Percentiles rank a stretch among this genome's conserved stretches.
Evolutionary conservation across 306 rosid genomes (phyloP).

Genomic region (Cajanus cajan): DNA sequence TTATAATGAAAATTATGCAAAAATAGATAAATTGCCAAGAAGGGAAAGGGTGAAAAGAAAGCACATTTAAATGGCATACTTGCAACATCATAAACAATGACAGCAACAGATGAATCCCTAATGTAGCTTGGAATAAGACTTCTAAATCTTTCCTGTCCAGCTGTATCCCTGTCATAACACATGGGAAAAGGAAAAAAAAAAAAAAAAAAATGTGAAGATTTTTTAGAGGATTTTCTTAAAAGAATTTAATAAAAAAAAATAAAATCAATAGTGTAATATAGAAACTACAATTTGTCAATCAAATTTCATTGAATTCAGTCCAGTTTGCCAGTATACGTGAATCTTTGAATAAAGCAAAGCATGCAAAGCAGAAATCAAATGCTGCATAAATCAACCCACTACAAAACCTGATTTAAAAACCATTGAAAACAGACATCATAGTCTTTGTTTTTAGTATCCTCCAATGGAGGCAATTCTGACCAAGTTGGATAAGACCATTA

Average conservation of each 20-base stretch:
- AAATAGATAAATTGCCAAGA: conserved; percentile 16
- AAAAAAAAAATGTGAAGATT: conserved; percentile 1
- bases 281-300: neutral
- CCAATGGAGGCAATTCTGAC: no score
- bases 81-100: conserved; percentile 60
- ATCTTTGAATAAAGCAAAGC: neutral
- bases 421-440: neutral
- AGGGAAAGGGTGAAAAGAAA: conserved; percentile 15
- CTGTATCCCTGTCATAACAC: conserved; percentile 53
- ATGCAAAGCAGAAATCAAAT: conserved; percentile 10
- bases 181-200: no score
- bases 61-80: conserved; percentile 42
- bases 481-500: no score
- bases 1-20: neutral
- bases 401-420: conserved; percentile 1
- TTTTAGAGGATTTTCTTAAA: neutral
- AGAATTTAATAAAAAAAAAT: neutral
- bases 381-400: conserved; percentile 2
- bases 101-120: conserved; percentile 69
- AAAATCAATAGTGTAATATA: neutral
- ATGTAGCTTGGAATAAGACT: conserved; percentile 71
- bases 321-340: neutral
- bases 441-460: no score
- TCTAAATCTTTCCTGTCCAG: conserved; percentile 69
- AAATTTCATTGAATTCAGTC: neutral